These are phyloP conservation scores for Aspergillus caelatus DNA, from an alignment of 2,329 filamentous ascomycete species.

Conservation along the genomic window DNA sequence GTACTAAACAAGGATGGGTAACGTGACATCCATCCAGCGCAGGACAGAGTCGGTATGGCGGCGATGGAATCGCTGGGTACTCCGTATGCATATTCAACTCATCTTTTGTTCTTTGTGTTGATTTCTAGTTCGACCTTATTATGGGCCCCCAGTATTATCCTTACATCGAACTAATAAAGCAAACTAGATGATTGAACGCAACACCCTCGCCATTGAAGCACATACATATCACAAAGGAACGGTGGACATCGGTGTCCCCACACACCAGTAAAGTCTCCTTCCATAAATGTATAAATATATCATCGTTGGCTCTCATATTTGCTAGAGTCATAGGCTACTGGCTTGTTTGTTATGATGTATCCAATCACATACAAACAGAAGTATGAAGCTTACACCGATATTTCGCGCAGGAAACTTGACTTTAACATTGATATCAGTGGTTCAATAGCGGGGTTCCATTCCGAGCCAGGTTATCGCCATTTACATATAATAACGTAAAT, in stretches of 20 bases:
- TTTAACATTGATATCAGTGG: constrained; percentile 82
- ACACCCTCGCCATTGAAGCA: not conserved
- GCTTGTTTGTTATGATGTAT: constrained; percentile 90
- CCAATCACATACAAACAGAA: constrained; percentile 86
- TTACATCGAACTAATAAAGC: not conserved
- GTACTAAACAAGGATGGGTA: not conserved
- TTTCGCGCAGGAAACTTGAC: constrained; percentile 66
- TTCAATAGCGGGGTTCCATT: constrained; percentile 57
- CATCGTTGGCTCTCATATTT: not conserved
- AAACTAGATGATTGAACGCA: not conserved
- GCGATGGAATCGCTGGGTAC: not conserved
- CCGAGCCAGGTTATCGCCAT: not conserved
- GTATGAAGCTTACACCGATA: constrained; percentile 71
- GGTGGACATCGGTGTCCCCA: not conserved
- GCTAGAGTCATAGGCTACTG: constrained; percentile 61
- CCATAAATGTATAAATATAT: not conserved
- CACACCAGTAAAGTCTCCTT: not conserved
- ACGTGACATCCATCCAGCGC: not conserved
- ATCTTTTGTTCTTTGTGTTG: not conserved
- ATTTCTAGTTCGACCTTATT: not conserved
- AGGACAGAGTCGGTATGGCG: not conserved
- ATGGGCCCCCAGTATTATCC: not conserved
- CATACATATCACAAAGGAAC: not conserved
- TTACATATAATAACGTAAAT: constrained; percentile 67
- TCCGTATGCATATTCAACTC: not conserved